phyloP scores from a whole-genome alignment of 176 grass and related monocot genomes.

The Carex scoparia region DNA sequence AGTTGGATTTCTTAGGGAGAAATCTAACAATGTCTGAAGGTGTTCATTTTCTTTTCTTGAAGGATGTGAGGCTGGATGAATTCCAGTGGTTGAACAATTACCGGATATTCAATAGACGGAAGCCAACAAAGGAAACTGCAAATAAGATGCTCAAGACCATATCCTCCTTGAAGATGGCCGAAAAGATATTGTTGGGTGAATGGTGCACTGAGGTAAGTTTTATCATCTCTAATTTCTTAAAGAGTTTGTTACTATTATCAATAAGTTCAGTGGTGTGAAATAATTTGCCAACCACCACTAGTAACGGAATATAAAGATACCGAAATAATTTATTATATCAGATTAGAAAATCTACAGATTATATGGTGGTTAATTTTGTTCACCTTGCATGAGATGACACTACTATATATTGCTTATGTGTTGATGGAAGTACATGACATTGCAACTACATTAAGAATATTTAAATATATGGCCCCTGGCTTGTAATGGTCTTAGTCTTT shows the following conservation, averaged over 20 bases:
- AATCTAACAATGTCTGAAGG: neutral
- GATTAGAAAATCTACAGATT: neutral
- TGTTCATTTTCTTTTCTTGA: neutral
- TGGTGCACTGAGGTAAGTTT: constrained; percentile 3
- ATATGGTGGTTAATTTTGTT: neutral
- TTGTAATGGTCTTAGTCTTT: neutral
- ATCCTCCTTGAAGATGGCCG: neutral
- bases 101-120: neutral
- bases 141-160: neutral
- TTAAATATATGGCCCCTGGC: neutral
- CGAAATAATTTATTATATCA: neutral
- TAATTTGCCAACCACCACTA: neutral
- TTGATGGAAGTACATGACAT: neutral
- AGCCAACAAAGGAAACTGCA: neutral
- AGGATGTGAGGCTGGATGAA: neutral
- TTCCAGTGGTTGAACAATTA: neutral
- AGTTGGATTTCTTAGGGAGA: neutral
- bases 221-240: neutral
- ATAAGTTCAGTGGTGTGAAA: neutral
- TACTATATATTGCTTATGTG: neutral
- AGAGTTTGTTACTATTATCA: neutral
- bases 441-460: neutral
- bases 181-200: neutral
- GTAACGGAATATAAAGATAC: neutral
- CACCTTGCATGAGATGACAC: neutral